Evolutionary conservation across 805 yeast species (phyloP), one percentile per base, ranked within the genome.

Genomic region (Barnettozyma californica): DNA sequence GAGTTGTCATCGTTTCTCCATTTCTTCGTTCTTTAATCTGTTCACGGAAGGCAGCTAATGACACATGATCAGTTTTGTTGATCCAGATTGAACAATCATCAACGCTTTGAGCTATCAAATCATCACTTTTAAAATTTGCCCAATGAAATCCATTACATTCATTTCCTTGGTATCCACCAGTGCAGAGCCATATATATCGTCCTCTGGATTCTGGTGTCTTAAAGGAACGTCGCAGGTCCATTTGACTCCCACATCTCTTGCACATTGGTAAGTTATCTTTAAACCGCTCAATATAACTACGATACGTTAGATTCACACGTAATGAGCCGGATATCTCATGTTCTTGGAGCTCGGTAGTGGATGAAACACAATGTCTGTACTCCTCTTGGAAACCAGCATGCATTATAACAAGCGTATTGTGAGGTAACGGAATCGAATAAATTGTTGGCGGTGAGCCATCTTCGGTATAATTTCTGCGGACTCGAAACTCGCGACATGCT

Each of bases 371-470:
- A 58, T 87, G 95, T 57, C 81, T 84, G 60, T 67, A 87, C 44
- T 77, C 78, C 53, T 87, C 95, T 60, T 87, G 95, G 52, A 87
- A 81, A 0, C 88, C 89, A 1, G 88, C 84, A 50, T 83, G 81
- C 95, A 87, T 86, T 2, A 87, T 64, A 2, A 86, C 57, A 35
- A 87, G 61, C 9, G 87, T 74, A 58, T 87, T 87, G 61, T 87
- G 90, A 0, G 87, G 84, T 3, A 83, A 59, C n/a, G 81, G 83
- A 1, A 83, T 69, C 26, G 84, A 66, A 60, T 73, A 70, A 21
- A 78, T 60, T 45, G 71, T 47, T 55, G 57, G 35, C 31, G 52
- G 50, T 11, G 55, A 50, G 2, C 50, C 54, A 6, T 39, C 46
- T 4, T 66, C 67, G 57, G 60, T 58, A 46, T 76, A 70, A 25